These are phyloP conservation scores for Evernia prunastri DNA, from an alignment of 495 filamentous ascomycete genomes.

Conservation along the genomic window DNA sequence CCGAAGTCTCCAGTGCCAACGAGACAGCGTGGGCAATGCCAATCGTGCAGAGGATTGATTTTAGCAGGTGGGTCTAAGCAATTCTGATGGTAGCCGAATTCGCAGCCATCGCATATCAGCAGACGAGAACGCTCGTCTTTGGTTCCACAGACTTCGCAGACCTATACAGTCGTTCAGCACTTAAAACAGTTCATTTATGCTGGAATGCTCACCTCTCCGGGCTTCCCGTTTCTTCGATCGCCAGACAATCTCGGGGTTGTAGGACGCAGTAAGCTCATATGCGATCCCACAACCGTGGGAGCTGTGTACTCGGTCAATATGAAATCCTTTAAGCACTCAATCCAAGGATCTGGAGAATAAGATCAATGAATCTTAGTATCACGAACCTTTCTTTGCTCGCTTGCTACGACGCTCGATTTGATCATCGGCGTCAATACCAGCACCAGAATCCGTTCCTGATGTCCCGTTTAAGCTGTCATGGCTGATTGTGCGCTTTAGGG, in stretches of 20 bases:
- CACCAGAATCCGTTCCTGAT: constrained; percentile 53
- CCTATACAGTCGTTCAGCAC: constrained; percentile 41
- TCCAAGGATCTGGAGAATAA: background rate
- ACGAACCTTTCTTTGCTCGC: constrained; percentile 82
- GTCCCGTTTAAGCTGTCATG: constrained; percentile 55
- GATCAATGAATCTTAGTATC: background rate
- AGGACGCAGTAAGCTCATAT: constrained; percentile 91
- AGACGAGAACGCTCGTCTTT: constrained; percentile 65
- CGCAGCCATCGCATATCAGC: constrained; percentile 88
- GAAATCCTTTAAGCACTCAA: background rate
- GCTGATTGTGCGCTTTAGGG: constrained; percentile 78
- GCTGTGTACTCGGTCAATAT: constrained; percentile 43
- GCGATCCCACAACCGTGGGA: constrained; percentile 90
- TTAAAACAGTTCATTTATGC: constrained; percentile 5
- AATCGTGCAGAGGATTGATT: constrained; percentile 73
- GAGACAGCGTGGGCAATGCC: constrained; percentile 93
- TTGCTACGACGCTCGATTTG: constrained; percentile 80
- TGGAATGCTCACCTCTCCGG: constrained; percentile 62
- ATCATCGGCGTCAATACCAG: constrained; percentile 58
- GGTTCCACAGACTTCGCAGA: constrained; percentile 82
- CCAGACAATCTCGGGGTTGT: constrained; percentile 62
- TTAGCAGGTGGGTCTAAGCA: constrained; percentile 88
- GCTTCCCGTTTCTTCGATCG: constrained; percentile 58
- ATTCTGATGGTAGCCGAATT: constrained; percentile 76
- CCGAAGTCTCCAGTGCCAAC: constrained; percentile 96